Base-by-base conservation (phyloP, 2,329 filamentous ascomycete species). In the Myriosclerotinia scirpicola region DNA sequence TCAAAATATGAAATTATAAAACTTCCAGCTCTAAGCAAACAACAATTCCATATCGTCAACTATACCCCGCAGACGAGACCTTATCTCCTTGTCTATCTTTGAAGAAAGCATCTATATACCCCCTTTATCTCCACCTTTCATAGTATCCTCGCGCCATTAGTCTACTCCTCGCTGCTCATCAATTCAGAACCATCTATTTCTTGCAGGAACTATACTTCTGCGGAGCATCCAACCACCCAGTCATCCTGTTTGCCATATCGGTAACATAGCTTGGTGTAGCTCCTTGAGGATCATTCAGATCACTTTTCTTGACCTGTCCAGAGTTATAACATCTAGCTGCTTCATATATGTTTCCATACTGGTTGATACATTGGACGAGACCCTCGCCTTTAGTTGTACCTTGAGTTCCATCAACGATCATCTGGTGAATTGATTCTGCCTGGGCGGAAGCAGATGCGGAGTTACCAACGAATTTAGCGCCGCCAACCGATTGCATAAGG, bases 271-370 rank as follows among this genome's bases (percentile, higher is more conserved):
- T 71, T 64, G 68, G 61, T 30, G 75, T 75, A 36, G 72, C 71
- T 8, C 73, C 72, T 34, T 68, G 36, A 12, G 70, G 68, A 58
- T 75, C 69, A 40, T 68, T 72, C 63, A 76, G 46, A 64, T 76
- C 67, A 44, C 54, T 67, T 34, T 69, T 65, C 52, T 75, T 67
- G 38, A 76, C 71, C 22, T 61, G 55, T 1, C 74, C 74, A 36
- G 75, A 76, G 65, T 76, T 76, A 59, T 76, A 76, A 15, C 63
- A 69, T 64, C 75, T 68, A 54, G 71, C 67, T n/a, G 72, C 75
- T 26, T 69, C 69, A 56, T 76, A 76, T n/a, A 71, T 69, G 61
- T 74, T 73, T 42, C 71, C 72, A 64, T 73, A 73, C 36, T 71
- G 64, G 62, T 72, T 75, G 62, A 75, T 68, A 30, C 66, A 53